Evolutionary conservation across 768 basidiomycete genomes (phyloP), one percentile per base, ranked within the genome.

Genomic region (Trametes villosa): DNA sequence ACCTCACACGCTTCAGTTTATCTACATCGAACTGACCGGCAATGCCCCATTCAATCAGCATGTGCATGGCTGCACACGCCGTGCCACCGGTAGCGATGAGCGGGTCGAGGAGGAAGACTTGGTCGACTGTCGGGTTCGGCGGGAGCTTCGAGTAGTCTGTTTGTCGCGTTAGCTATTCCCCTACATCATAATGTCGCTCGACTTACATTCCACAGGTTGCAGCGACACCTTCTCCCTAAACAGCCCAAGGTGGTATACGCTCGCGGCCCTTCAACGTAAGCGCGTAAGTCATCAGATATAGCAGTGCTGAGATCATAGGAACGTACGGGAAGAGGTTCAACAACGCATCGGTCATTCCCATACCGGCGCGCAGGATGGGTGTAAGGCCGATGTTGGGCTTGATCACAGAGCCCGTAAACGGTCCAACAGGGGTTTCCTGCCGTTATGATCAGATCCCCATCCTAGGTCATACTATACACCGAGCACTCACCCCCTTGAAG

Each of bases 51-150:
- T 93, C 93, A 2, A 80, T 67, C 53, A 96, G 81, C 93, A 97
- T 98, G 51, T 82, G 69, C 56, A 98, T 72, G 9, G 96, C 96
- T 18, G 96, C 95, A 63, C 83, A 82, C 2, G 92, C 94, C 4
- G 96, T 98, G 12, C 94, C 92, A 52, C 95, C 96, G 3, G 96
- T 98, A 0, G 96, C 96, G 67, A 98, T 88, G 31, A 98, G 76
- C 18, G 96, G 96, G 67, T 98, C 96, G 30, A 98, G 80, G 24
- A 98, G 78, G 76, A 87, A 93, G n/a, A 94, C 87, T 40, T 83
- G 74, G 69, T 98, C 96, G 15, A 96, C 84, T 0, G 88, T 86
- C 4, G 89, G 86, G 9, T 78, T 76, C 36, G 85, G 76, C 13
- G 94, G 95, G 34, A 96, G 81, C 76, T 96, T 96, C 52, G 93